Base-by-base conservation (phyloP, 148 eudicot species). In the Rhododendron ferrugineum region DNA sequence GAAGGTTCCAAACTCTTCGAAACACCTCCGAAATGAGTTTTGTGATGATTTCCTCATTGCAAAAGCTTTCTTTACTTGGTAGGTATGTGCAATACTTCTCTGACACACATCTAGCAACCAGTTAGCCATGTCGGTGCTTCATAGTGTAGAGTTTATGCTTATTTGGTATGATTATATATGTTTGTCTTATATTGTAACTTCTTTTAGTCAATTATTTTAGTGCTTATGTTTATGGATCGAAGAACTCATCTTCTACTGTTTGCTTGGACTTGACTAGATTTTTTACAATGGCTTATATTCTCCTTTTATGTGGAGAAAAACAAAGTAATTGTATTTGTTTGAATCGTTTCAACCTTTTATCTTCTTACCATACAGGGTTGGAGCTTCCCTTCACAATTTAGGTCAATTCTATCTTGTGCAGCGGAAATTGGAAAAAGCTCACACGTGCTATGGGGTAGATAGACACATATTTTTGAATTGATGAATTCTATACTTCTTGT, bases 371-470 rank as follows among this genome's bases (percentile, higher is more conserved):
- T 79, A 44, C 87, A 96, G 99, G 52, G 98, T 97, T 84, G 99
- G 95, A 11, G 96, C 96, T 87, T 98, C 99, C 80, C 88, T 95
- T 86, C 99, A 97, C 89, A 97, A 97, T 87, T 92, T 97, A 54
- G 99, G 99, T 52, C 98, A 93, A 83, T 97, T 97, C 87, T 95
- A 93, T 86, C 88, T 93, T 83, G 90, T 84, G 74, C 98, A 94
- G 82, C 85, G 93, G 78, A 92, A 94, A 90, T 87, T 97, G 82
- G 94, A 94, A 83, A 89, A 92, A 84, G 96, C 99, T 87, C 93
- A 89, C 83, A 84, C 79, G 74, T 91, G 91, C 91, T 97, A 97
- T 80, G 99, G 95, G 95, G 99, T 97, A 91, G 78, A 40, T 75
- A 68, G 23, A 62, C 23, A 9, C 16, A n/a, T 1, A 32, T 42